These are phyloP conservation scores for Pseudomonodictys pantanalensis DNA, from an alignment of 495 filamentous ascomycete species.

Conservation along the genomic window DNA sequence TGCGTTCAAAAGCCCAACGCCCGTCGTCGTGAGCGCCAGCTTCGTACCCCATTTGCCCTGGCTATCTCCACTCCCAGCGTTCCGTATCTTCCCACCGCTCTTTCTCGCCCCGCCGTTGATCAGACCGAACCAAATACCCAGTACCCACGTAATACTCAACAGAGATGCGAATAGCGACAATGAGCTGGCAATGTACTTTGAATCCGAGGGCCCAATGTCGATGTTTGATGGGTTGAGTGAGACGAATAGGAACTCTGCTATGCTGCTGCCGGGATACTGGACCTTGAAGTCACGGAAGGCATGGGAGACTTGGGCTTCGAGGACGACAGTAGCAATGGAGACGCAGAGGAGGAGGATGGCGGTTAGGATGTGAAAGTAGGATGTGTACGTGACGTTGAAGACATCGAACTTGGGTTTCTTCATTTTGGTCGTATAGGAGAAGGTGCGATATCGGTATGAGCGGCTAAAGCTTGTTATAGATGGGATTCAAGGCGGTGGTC, in stretches of 20 bases:
- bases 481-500: too few species aligned
- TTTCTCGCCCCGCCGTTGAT: not conserved
- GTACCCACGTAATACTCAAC: not conserved
- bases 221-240: not conserved
- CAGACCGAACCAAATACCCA: not conserved
- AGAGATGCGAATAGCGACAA: not conserved
- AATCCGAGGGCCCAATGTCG: constrained; percentile 1
- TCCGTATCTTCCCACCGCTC: not conserved
- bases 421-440: too few species aligned
- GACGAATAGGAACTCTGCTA: constrained; percentile 21
- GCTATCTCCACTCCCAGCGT: not conserved
- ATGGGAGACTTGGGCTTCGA: not conserved
- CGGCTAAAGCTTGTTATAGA: too few species aligned
- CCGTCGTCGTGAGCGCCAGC: not conserved
- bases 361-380: too few species aligned
- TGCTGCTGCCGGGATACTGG: constrained; percentile 14
- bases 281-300: constrained; percentile 4
- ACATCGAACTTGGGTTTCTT: too few species aligned
- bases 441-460: too few species aligned
- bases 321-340: not conserved
- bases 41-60: not conserved
- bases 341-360: not conserved
- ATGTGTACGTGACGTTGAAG: too few species aligned
- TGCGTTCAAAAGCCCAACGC: not conserved
- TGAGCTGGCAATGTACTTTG: not conserved